Evolutionary conservation across 1,139 yeast species (phyloP), one percentile per base, ranked within the genome.

Genomic region (Yamadazyma diospyri): DNA sequence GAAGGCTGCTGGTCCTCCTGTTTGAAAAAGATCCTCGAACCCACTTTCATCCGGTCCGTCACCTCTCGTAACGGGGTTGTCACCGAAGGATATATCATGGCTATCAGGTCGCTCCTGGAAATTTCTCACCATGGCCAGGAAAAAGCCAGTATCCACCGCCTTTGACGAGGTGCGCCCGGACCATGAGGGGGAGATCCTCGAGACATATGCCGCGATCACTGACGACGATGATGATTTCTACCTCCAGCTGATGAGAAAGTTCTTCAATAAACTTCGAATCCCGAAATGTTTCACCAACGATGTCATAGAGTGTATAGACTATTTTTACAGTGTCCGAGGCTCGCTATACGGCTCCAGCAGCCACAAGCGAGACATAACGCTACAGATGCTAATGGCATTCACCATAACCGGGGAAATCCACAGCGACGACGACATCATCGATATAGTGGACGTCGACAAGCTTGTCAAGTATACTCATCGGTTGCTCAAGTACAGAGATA

Each of bases 1-100:
- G 81, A 68, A 3, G 89, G 88, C 48, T 82, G 92, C 22, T 76
- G 65, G 41, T 64, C 65, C 46, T 82, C 92, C 39, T 76, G 73
- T 50, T 82, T 82, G 39, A 81, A 59, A 21, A 65, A 61, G 5
- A 79, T 64, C 18, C 72, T 66, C 38, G 80, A 76, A 2, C 68
- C 60, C 19, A 47, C 30, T 29, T 58, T 47, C 51, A 69, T 34
- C 45, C 46, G 31, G 46, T 59, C 27, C 14, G 63, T 46, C 37
- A 63, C 58, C 19, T 69, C 72, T 3, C 62, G 50, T 31, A 75
- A 48, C 1, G 76, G 66, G 1, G 80, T 72, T 31, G 59, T 53
- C 16, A 64, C 49, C 36, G 59, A 61, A 13, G 75, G 71, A 5
- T 17, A 34, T 13, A 17, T 19, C 32, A 29, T 29, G n/a, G n/a